phyloP scores from a whole-genome alignment of 495 filamentous ascomycete genomes.

The Aspergillus mulundensis region DNA sequence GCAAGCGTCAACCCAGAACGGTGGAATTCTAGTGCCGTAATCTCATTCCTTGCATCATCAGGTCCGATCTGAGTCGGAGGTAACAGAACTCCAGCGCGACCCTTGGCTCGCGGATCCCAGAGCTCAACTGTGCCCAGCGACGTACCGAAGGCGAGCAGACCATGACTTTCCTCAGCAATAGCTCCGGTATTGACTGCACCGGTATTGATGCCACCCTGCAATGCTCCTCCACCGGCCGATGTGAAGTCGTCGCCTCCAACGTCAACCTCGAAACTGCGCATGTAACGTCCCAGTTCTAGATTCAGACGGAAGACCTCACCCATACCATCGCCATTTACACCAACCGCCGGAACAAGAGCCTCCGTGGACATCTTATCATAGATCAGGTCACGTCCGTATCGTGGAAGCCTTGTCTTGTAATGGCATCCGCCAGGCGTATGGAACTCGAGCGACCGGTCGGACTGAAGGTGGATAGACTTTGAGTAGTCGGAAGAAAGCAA shows the following conservation, averaged over 20 bases:
- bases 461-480: constrained; percentile 91
- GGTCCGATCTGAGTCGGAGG: constrained; percentile 35
- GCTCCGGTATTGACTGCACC: constrained; percentile 87
- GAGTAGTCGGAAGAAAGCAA: constrained; percentile 92
- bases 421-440: constrained; percentile 89
- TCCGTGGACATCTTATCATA: constrained; percentile 86
- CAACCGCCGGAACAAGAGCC: constrained; percentile 81
- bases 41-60: constrained; percentile 59
- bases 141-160: constrained; percentile 92
- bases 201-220: constrained; percentile 78
- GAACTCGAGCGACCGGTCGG: constrained; percentile 87
- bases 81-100: constrained; percentile 72
- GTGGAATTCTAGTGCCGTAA: constrained; percentile 85
- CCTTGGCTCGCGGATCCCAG: constrained; percentile 83
- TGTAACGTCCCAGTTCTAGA: constrained; percentile 83
- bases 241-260: constrained; percentile 76
- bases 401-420: constrained; percentile 78
- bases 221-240: constrained; percentile 57
- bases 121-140: constrained; percentile 93
- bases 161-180: constrained; percentile 86
- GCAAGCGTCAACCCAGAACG: constrained; percentile 80
- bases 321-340: constrained; percentile 74
- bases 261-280: constrained; percentile 75
- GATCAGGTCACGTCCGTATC: constrained; percentile 86
- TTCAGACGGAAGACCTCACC: constrained; percentile 94